Conservation (phyloP, 2,329 filamentous ascomycete genomes). For the Lasiodiplodia sp. region DNA sequence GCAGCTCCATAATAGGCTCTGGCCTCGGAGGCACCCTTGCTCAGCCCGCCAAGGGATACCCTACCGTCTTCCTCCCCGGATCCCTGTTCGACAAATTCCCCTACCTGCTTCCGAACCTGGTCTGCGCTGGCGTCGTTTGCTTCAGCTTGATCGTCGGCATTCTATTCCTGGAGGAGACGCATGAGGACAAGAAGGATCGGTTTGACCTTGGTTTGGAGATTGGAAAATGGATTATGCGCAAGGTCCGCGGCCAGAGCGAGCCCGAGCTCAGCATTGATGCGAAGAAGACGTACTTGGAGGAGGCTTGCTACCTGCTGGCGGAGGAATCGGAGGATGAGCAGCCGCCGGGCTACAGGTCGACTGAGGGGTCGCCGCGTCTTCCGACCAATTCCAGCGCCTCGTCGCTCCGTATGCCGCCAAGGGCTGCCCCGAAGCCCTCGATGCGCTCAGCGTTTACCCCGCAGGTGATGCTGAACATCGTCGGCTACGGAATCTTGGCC, state of each 20-base stretch:
- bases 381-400: conserved; percentile 42
- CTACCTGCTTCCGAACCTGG: conserved; percentile 90
- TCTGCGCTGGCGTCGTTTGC: conserved; percentile 80
- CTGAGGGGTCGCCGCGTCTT: conserved; percentile 62
- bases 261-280: conserved; percentile 43
- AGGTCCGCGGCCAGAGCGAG: conserved; percentile 39
- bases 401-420: conserved; percentile 24
- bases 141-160: conserved; percentile 80
- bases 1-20: conserved; percentile 87
- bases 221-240: conserved; percentile 71
- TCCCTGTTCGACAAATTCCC: conserved; percentile 87
- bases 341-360: conserved; percentile 72
- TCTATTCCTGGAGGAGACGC: conserved; percentile 93
- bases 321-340: conserved; percentile 64
- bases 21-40: conserved; percentile 90
- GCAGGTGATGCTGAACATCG: conserved; percentile 85
- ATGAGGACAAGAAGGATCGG: conserved; percentile 78
- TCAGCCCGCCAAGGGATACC: conserved; percentile 83
- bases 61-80: conserved; percentile 72
- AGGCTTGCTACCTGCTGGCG: conserved; percentile 68
- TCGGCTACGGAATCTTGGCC: conserved; percentile 89
- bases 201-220: conserved; percentile 79
- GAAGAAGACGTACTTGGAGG: conserved; percentile 61
- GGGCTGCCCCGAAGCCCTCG: conserved; percentile 35
- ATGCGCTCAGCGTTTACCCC: conserved; percentile 74